phyloP scores from a whole-genome alignment of 2,329 filamentous ascomycete species.

The Neonectria sp. region DNA sequence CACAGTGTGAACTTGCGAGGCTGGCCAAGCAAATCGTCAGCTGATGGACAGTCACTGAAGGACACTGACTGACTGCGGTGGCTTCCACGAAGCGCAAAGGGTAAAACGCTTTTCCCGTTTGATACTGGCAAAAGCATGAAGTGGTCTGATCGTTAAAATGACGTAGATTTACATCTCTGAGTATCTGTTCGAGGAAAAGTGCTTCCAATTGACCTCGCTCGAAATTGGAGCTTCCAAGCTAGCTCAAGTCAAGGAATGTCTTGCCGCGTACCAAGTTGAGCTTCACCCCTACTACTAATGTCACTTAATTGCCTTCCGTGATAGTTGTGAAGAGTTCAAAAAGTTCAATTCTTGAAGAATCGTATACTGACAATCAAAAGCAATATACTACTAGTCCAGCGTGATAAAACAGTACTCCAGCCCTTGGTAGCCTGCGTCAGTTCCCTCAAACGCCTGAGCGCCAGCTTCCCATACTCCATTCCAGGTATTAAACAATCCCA shows the following conservation, averaged over 20 bases:
- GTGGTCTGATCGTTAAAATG: neutral
- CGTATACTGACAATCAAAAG: conserved; percentile 23
- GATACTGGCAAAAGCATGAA: neutral
- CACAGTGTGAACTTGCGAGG: conserved; percentile 17
- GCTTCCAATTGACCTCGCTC: neutral
- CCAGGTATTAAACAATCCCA: conserved; percentile 14
- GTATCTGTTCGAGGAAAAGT: neutral
- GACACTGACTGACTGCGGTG: neutral
- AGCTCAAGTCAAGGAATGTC: neutral
- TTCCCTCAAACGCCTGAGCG: conserved; percentile 31
- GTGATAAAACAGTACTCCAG: conserved; percentile 45
- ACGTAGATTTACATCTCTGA: neutral
- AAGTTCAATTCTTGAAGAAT: conserved; percentile 6
- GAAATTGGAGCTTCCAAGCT: neutral
- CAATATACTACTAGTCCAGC: conserved; percentile 26
- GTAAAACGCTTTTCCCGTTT: neutral
- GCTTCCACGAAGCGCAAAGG: conserved; percentile 1
- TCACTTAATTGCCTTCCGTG: neutral
- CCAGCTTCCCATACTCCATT: conserved; percentile 33
- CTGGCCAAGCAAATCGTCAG: neutral
- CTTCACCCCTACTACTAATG: neutral
- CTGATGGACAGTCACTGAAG: conserved; percentile 14
- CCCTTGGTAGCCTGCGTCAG: conserved; percentile 49
- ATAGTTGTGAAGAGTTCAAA: neutral
- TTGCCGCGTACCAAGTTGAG: neutral